Conservation (phyloP, 23 red algal species). For the Gracilariopsis chorda region DNA sequence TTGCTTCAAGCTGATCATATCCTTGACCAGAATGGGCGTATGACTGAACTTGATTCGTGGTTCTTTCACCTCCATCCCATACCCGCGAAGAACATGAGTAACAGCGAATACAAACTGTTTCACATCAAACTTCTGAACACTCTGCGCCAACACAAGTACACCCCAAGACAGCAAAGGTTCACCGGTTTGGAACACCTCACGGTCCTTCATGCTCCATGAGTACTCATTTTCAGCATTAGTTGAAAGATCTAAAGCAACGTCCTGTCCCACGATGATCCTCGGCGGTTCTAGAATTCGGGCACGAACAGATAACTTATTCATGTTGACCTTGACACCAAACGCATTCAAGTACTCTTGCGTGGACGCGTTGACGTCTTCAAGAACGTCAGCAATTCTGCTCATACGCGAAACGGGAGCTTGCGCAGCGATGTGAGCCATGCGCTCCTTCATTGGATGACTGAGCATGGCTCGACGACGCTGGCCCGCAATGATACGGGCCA, state of each 20-base stretch:
- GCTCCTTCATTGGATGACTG: constrained; percentile 52
- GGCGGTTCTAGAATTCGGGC: constrained; percentile 44
- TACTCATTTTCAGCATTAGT: constrained; percentile 31
- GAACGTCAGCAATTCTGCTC: constrained; percentile 29
- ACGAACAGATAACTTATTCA: constrained; percentile 1
- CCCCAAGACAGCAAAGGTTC: constrained; percentile 46
- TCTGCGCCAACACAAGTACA: constrained; percentile 32
- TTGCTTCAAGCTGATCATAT: constrained; percentile 42
- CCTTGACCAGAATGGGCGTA: constrained; percentile 10
- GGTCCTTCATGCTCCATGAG: constrained; percentile 46
- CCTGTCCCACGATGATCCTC: constrained; percentile 13
- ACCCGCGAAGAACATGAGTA: neutral
- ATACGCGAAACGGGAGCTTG: constrained; percentile 24
- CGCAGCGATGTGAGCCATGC: constrained; percentile 41
- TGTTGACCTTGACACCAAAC: constrained; percentile 73
- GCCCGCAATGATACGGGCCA: constrained; percentile 32
- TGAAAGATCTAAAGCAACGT: constrained; percentile 13
- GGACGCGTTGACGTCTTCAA: constrained; percentile 22
- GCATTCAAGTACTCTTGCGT: constrained; percentile 48
- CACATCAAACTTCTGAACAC: constrained; percentile 22
- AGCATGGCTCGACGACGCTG: constrained; percentile 44
- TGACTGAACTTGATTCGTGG: constrained; percentile 40
- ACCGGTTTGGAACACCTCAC: constrained; percentile 12
- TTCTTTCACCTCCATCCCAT: constrained; percentile 13
- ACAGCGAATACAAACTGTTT: constrained; percentile 31